Base-by-base conservation (phyloP, 2,329 filamentous ascomycete genomes). In the Hymenoscyphus linearis region DNA sequence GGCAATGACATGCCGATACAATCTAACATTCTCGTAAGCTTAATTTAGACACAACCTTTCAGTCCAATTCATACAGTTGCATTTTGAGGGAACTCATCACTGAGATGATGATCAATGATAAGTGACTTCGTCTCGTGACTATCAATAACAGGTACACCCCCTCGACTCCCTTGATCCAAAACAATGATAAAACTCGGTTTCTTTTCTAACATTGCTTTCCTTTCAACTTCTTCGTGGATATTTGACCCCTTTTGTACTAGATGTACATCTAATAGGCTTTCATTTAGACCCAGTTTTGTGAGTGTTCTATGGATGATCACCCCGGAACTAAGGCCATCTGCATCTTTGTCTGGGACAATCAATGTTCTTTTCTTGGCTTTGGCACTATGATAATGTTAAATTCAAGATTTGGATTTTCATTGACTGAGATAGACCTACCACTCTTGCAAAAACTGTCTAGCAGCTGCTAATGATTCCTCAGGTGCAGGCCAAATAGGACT, bases 321-420 rank as follows among this genome's bases (percentile, higher is more conserved):
- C 0, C 86, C 87, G 2, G 86, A 83, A 2, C 82, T 82, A 2
- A 90, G 75, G 0, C 86, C 87, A 71, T 89, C 86, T 2, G 85
- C 85, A 66, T 89, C 86, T 68, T 88, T 89, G 69, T 89, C 86
- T 0, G 87, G 87, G 0, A 88, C 78, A 14, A 90, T 84, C 18
- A 89, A 72, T 1, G 81, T 82, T 37, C 74, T 76, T 60, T 82
- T 77, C 10, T 78, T 73, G 12, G 81, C 74, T 16, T 74, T 67
- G 18, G 79, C 84, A 71, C 85, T 86, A 35, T 59, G 14, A 12
- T 14, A 35, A 59, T 31, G 14, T 22, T 22, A 3, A 9, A 18
- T 10, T 12, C 40, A 47, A 47, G 7, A 47, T 12, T 31, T 2
- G 27, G 5, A 2, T 3, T 44, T 47, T 12, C 25, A 2, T 12